Conservation (phyloP, 441 rosid species). For the Adansonia rubrostipa region DNA sequence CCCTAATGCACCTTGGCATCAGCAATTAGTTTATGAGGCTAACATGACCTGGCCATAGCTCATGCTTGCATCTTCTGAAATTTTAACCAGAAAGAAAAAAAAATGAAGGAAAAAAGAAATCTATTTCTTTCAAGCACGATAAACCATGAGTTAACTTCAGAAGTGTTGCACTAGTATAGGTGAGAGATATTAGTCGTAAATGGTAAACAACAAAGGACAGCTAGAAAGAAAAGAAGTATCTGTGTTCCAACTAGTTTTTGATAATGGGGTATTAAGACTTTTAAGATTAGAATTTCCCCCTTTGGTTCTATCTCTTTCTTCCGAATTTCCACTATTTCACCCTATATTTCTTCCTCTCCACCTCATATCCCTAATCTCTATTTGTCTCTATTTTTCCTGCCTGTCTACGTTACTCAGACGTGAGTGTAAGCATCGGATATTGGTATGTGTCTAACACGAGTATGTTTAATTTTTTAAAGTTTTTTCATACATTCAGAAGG, state of each 20-base stretch:
- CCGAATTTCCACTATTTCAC: neutral
- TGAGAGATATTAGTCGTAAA: neutral
- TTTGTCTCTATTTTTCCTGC: neutral
- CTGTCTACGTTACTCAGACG: too few species aligned
- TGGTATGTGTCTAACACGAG: too few species aligned
- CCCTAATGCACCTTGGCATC: neutral
- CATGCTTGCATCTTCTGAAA: neutral
- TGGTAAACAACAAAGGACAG: neutral
- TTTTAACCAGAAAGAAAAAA: neutral
- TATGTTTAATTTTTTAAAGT: too few species aligned
- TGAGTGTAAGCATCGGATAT: too few species aligned
- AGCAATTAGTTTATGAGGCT: neutral
- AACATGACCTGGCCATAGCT: constrained; percentile 3
- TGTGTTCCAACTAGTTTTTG: neutral
- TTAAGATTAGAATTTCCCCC: neutral
- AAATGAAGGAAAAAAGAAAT: neutral
- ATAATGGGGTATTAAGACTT: neutral
- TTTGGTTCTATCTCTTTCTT: neutral
- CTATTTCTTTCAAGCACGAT: neutral
- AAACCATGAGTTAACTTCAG: neutral
- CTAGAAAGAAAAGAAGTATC: neutral
- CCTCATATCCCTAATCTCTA: neutral
- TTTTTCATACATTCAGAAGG: too few species aligned
- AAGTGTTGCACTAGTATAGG: neutral
- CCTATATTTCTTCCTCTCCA: neutral